Evolutionary conservation across 2,329 filamentous ascomycete genomes (phyloP).

Genomic region (Fusarium neocosmosporiellum): DNA sequence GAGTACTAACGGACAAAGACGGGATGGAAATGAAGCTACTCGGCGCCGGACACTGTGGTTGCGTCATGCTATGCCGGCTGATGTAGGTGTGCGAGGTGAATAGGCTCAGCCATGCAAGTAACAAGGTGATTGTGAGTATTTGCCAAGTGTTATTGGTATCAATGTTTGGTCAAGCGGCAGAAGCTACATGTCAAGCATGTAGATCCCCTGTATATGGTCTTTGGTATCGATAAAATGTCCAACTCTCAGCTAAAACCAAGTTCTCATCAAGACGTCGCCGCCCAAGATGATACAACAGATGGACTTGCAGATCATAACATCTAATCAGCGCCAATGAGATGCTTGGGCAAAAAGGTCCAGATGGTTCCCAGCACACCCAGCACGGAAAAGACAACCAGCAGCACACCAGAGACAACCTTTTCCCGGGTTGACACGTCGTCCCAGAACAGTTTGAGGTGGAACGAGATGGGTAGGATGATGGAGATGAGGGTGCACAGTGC

Average conservation of each 20-base stretch:
- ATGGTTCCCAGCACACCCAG: conserved; percentile 83
- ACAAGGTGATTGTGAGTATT: neutral
- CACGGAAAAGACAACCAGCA: conserved; percentile 76
- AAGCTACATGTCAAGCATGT: neutral
- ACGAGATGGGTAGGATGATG: conserved; percentile 86
- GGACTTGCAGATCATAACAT: neutral
- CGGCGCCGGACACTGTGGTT: neutral
- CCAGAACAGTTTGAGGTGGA: conserved; percentile 91
- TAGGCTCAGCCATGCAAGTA: neutral
- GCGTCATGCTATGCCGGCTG: neutral
- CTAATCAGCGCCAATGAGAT: conserved; percentile 69
- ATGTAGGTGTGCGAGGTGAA: neutral
- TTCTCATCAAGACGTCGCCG: neutral
- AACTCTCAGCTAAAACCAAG: neutral
- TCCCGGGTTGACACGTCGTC: conserved; percentile 74
- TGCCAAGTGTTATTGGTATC: neutral
- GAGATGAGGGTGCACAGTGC: conserved; percentile 95
- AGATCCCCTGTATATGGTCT: neutral
- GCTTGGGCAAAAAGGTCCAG: conserved; percentile 88
- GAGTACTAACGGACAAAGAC: neutral
- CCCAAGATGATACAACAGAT: neutral
- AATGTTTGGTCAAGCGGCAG: neutral
- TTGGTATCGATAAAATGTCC: conserved; percentile 20
- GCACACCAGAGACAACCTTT: conserved; percentile 71
- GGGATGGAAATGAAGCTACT: neutral